phyloP scores from a whole-genome alignment of 1,284 basidiomycete species.

The Ustilago sp. region DNA sequence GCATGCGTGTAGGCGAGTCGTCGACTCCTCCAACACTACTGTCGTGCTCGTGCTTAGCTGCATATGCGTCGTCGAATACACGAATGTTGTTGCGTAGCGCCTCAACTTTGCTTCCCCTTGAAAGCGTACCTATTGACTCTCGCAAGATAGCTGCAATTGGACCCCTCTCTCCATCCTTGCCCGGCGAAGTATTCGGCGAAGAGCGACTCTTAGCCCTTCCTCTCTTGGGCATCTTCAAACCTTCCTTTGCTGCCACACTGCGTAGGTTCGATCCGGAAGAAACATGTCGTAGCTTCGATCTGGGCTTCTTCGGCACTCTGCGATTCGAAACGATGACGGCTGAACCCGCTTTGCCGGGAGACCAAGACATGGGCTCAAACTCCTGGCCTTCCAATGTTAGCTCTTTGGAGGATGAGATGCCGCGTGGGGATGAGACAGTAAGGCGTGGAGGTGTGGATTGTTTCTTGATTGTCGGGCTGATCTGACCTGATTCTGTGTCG shows the following conservation, averaged over 20 bases:
- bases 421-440: constrained; percentile 48
- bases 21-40: constrained; percentile 4
- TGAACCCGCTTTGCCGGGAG: constrained; percentile 23
- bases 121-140: constrained; percentile 22
- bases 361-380: constrained; percentile 48
- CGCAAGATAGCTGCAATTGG: constrained; percentile 19
- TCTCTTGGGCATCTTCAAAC: constrained; percentile 30
- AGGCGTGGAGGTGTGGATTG: constrained; percentile 41
- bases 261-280: constrained; percentile 27
- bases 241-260: constrained; percentile 3
- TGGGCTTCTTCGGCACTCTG: constrained; percentile 26
- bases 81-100: constrained; percentile 16
- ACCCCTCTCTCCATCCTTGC: constrained; percentile 1
- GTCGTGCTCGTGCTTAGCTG: neutral
- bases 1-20: constrained; percentile 22
- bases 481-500: constrained; percentile 17
- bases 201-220: constrained; percentile 12
- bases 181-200: constrained; percentile 5
- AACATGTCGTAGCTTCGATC: constrained; percentile 26
- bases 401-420: constrained; percentile 49
- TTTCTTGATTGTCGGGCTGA: constrained; percentile 33
- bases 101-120: constrained; percentile 5
- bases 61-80: constrained; percentile 19
- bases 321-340: constrained; percentile 36
- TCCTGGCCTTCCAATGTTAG: constrained; percentile 36